These are phyloP conservation scores for Yarrowia yakushimensis DNA, from an alignment of 805 yeast species.

Conservation along the genomic window DNA sequence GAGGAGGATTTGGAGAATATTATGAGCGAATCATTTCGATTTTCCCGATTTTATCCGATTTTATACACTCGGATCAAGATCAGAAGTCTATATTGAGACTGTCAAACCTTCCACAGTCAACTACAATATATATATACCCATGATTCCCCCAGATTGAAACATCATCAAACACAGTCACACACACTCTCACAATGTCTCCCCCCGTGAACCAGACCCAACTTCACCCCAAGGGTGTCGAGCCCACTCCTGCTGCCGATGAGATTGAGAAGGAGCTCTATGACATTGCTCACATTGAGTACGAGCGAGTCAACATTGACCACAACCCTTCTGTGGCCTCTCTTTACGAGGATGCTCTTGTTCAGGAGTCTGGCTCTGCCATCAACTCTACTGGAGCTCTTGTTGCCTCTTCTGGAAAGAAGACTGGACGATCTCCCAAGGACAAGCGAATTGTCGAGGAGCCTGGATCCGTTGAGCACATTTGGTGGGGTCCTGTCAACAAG, in stretches of 20 bases:
- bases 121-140: constrained; percentile 6
- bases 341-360: constrained; percentile 84
- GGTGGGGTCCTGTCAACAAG: constrained; percentile 99
- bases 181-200: constrained; percentile 33
- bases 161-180: constrained; percentile 12
- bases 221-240: constrained; percentile 44
- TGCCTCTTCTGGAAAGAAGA: constrained; percentile 92
- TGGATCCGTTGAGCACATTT: constrained; percentile 73
- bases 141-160: no score
- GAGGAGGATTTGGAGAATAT: no score
- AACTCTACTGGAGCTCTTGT: constrained; percentile 91
- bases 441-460: constrained; percentile 96
- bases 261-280: constrained; percentile 42
- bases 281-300: constrained; percentile 43
- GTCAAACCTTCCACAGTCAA: not conserved
- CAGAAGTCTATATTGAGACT: not conserved
- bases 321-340: constrained; percentile 90
- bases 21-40: no score
- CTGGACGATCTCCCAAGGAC: constrained; percentile 98
- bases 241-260: constrained; percentile 40
- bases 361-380: constrained; percentile 86
- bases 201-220: constrained; percentile 43
- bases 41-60: not conserved
- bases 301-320: constrained; percentile 50
- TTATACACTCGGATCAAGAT: no score